Evolutionary conservation across 306 rosid genomes (phyloP).

Genomic region (Prunus dulcis): DNA sequence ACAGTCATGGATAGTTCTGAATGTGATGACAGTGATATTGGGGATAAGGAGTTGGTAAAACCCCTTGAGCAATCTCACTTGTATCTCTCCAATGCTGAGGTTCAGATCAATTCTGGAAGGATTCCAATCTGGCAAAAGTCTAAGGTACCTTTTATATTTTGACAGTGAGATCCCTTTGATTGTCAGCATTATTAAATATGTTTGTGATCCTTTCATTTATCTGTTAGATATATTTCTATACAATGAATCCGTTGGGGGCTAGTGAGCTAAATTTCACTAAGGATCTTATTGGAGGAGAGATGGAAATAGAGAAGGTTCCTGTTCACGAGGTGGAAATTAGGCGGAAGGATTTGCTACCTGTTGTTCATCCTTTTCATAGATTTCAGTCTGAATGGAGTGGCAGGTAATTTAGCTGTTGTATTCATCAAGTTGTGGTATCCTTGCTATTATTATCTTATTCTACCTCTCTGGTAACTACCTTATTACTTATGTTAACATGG

Average conservation of each 20-base stretch:
- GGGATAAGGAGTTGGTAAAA: conserved; percentile 39
- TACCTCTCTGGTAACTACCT: not conserved
- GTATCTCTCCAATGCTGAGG: conserved; percentile 81
- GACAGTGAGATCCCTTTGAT: conserved; percentile 13
- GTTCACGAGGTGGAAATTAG: conserved; percentile 67
- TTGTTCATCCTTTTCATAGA: conserved; percentile 65
- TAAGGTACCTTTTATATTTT: conserved; percentile 52
- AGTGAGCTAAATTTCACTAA: conserved; percentile 35
- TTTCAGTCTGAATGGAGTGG: conserved; percentile 64
- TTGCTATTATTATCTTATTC: not conserved
- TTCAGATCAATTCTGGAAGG: conserved; percentile 78
- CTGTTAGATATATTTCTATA: conserved; percentile 65
- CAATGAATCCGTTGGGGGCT: conserved; percentile 49
- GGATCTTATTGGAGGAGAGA: conserved; percentile 55
- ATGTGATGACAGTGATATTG: conserved; percentile 41
- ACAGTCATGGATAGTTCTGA: conserved; percentile 49
- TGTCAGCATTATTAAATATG: conserved; percentile 19
- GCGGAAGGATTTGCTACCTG: conserved; percentile 80
- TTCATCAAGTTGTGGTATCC: not conserved
- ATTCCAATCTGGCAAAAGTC: conserved; percentile 85
- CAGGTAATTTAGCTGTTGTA: conserved; percentile 49
- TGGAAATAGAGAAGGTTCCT: conserved; percentile 72
- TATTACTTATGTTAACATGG: not conserved
- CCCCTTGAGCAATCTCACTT: conserved; percentile 52
- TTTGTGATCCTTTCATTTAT: conserved; percentile 24